Evolutionary conservation across 805 yeast genomes (phyloP).

Genomic region (Myxozyma vanderwaltii): DNA sequence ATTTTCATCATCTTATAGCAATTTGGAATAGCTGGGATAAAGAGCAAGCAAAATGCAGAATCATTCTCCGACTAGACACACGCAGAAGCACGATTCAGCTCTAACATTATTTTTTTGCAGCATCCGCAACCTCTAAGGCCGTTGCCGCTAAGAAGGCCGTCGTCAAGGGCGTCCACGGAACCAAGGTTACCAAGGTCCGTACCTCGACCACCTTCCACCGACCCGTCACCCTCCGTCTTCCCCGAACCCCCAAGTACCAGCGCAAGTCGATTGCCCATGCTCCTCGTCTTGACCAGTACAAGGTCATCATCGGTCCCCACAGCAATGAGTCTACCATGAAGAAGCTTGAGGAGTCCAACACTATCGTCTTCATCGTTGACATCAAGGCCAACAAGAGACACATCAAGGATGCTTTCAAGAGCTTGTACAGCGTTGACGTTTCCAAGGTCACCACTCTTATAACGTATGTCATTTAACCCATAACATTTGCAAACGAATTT

Average conservation of each 20-base stretch:
- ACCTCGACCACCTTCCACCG: conserved; percentile 92
- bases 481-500: neutral
- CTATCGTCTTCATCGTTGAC: conserved; percentile 97
- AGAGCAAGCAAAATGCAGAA: neutral
- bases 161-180: conserved; percentile 92
- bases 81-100: neutral
- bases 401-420: conserved; percentile 97
- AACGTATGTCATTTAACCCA: conserved; percentile 28
- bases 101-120: neutral
- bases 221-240: conserved; percentile 94
- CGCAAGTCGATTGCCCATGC: conserved; percentile 96
- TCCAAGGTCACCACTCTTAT: conserved; percentile 92
- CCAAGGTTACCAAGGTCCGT: conserved; percentile 91
- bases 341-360: conserved; percentile 99
- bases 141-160: conserved; percentile 98
- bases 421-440: conserved; percentile 95
- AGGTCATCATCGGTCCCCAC: conserved; percentile 90
- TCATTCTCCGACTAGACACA: neutral
- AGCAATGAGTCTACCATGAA: conserved; percentile 98
- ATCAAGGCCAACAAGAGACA: conserved; percentile 97
- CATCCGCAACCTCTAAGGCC: conserved; percentile 65
- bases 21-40: no score
- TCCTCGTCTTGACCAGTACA: conserved; percentile 95
- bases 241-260: conserved; percentile 94
- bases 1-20: no score